Evolutionary conservation across 179 eudicot species (phyloP), one percentile per base, ranked within the genome.

Genomic region (Patellifolia procumbens): DNA sequence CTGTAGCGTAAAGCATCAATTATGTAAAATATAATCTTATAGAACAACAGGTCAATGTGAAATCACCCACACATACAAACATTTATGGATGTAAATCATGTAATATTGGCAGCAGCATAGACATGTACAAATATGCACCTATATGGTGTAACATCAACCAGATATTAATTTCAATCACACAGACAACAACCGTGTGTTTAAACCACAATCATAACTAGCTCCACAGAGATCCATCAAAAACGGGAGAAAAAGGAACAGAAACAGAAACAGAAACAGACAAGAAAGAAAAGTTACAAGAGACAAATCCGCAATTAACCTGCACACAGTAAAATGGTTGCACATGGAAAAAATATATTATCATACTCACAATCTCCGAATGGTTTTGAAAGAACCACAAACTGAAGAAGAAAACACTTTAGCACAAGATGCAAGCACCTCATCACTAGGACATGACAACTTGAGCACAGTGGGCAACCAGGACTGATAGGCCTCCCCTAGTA

Each of bases 401-500:
- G 81, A 70, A 73, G 87, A 69, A 58, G 78, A 70, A 64, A 72
- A 77, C 72, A 62, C 75, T 20, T 78, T 74, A 35, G 56, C 70
- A 69, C 43, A 60, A 67, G 86, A 78, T 75, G 78, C 81, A 74
- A 70, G 77, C 76, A 65, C 68, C 51, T 82, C 86, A 59, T 67
- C 88, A 62, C 73, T 74, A 62, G 88, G 81, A 67, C 75, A 76
- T 7, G 92, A 83, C 82, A 89, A 73, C 80, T 87, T 89, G 61
- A 95, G 89, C 56, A 90, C 99, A 68, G 89, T 87, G 63, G 99
- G 99, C 82, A 95, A 86, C 98, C 99, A 95, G 8, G 97, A 93
- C 78, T 95, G 98, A 79, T 95, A 95, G 52, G 98, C 87, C 81
- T 93, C 98, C 84, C 99, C 86, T 45, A 95, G 88, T 74, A 95